phyloP scores from a whole-genome alignment of 2,329 filamentous ascomycete genomes.

The Thermoascus crustaceus region DNA sequence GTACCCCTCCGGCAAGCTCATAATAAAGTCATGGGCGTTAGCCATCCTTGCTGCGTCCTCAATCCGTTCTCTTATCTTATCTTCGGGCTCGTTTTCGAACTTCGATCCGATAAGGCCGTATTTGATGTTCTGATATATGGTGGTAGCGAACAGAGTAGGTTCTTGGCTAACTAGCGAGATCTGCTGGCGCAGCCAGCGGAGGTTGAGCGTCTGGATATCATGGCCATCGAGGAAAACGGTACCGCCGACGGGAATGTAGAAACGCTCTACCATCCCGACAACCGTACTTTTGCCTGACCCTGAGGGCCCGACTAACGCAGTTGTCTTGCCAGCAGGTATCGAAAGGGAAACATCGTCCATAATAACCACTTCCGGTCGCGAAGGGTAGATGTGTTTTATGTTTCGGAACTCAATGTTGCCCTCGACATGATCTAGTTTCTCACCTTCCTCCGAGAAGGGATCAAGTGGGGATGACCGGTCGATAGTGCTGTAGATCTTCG shows the following conservation, averaged over 20 bases:
- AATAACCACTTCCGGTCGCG: conserved; percentile 78
- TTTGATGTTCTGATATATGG: conserved; percentile 83
- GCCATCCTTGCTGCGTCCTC: conserved; percentile 78
- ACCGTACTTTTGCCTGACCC: conserved; percentile 94
- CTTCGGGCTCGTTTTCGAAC: conserved; percentile 59
- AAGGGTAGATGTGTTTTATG: conserved; percentile 91
- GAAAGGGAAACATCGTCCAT: conserved; percentile 74
- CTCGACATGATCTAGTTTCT: conserved; percentile 61
- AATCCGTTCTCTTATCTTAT: conserved; percentile 63
- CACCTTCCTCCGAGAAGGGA: conserved; percentile 61
- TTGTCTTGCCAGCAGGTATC: conserved; percentile 84
- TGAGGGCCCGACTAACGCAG: conserved; percentile 86
- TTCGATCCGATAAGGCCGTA: conserved; percentile 81
- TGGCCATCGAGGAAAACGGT: conserved; percentile 72
- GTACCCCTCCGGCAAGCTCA: conserved; percentile 73
- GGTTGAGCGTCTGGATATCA: conserved; percentile 71
- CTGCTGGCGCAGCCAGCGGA: conserved; percentile 85
- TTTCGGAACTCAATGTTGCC: conserved; percentile 74
- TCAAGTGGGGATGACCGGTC: conserved; percentile 81
- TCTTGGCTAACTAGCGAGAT: conserved; percentile 92
- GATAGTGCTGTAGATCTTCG: conserved; percentile 91
- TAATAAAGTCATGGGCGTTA: conserved; percentile 91
- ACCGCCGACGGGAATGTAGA: conserved; percentile 83
- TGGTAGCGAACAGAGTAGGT: conserved; percentile 79
- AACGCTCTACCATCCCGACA: conserved; percentile 84